Percentiles rank a stretch among this genome's conserved stretches.
Evolutionary conservation across 306 rosid genomes (phyloP).

Genomic region (Ammopiptanthus mongolicus): DNA sequence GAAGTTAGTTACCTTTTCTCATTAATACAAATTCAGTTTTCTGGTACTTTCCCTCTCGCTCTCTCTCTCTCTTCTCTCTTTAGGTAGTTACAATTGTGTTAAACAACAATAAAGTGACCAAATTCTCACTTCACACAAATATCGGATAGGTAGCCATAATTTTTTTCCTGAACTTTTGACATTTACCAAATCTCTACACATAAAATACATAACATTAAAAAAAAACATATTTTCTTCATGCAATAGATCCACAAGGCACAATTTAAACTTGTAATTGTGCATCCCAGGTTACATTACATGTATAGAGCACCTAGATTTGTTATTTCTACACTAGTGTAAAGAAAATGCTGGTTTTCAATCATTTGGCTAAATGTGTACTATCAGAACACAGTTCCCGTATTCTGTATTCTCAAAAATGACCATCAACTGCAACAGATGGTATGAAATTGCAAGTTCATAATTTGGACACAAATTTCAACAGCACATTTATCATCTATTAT

Average conservation of each 20-base stretch:
- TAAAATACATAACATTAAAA: background rate
- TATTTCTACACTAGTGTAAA: background rate
- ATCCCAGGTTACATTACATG: slow-evolving; percentile 8
- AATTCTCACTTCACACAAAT: background rate
- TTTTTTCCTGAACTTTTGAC: background rate
- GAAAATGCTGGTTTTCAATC: slow-evolving; percentile 12
- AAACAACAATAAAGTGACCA: slow-evolving; percentile 5
- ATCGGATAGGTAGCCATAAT: background rate
- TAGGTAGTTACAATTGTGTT: too few species aligned
- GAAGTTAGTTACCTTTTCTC: too few species aligned
- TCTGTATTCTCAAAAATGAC: slow-evolving; percentile 6
- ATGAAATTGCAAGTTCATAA: background rate
- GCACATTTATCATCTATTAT: background rate
- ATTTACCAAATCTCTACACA: background rate
- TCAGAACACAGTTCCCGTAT: background rate
- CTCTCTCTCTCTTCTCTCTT: too few species aligned
- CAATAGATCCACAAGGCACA: background rate
- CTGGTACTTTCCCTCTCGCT: too few species aligned
- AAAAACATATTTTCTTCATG: background rate
- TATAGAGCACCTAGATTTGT: background rate
- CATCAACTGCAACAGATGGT: background rate
- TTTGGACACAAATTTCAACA: slow-evolving; percentile 4
- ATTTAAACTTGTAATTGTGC: background rate
- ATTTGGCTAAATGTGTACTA: background rate
- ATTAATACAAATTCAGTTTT: too few species aligned